Evolutionary conservation across 495 filamentous ascomycete species (phyloP), one percentile per base, ranked within the genome.

Genomic region (Penicillium flavigenum): DNA sequence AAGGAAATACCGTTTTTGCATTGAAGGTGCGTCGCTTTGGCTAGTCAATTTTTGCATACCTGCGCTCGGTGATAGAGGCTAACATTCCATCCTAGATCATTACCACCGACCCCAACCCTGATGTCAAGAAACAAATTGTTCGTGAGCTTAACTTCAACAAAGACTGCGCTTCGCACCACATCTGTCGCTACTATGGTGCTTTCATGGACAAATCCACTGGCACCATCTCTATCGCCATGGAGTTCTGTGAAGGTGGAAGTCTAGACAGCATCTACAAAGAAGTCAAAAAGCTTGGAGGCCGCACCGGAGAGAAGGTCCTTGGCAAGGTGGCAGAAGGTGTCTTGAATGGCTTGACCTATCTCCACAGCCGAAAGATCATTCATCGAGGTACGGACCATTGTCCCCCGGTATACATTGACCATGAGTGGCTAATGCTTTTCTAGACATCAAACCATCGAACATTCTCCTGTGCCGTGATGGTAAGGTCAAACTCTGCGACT

Each of bases 161-260:
- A 75, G 88, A 93, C 62, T 98, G 94, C 68, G 88, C 88, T 5
- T 95, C 90, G 4, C 86, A 89, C 57, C 89, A 98, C 68, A 98
- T 98, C 63, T 98, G 95, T 72, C 86, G 87, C 57, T 98, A 98
- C 72, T 98, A 96, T 64, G 94, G 94, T 58, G 92, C 94, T 56
- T 98, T 96, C 64, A 89, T 91, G 72, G 92, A 98, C 67, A 88
- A 94, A 58, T 86, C 89, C 5, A 91, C 89, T 1, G 90, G 93
- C 34, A 98, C 94, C 17, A 98, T 98, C 56, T 93, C 89, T 44
- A 98, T 98, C 70, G 91, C 91, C 26, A 98, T 98, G 94, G 94
- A 98, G 69, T 97, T 96, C 67, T 98, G 94, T 70, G 94, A 98
- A 71, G 94, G 94, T 49, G 95, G 94, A 31, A 94, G 89, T 51